Conservation (phyloP, 176 grass and related monocot species). For the Musa itinerans region DNA sequence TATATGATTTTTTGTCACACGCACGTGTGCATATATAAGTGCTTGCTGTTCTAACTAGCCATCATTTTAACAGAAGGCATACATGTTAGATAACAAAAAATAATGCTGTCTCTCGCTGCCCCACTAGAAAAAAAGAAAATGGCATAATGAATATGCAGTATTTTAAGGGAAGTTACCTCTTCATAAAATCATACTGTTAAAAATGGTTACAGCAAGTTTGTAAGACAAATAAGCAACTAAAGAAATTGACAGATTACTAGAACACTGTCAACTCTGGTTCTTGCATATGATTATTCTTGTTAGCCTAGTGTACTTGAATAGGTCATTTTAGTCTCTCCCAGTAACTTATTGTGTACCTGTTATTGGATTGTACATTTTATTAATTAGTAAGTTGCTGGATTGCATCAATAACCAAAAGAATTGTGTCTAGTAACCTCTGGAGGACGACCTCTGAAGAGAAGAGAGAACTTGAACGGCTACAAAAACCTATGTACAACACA, state of each 20-base stretch:
- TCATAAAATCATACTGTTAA: not conserved
- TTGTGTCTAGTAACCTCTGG: slow-evolving; percentile 68
- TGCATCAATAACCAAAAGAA: slow-evolving; percentile 15
- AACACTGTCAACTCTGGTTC: not conserved
- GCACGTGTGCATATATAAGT: not conserved
- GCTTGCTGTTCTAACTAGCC: not conserved
- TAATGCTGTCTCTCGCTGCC: not conserved
- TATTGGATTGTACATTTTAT: not conserved
- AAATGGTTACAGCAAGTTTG: not conserved
- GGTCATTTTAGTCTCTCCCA: not conserved
- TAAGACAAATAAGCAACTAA: not conserved
- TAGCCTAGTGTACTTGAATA: not conserved
- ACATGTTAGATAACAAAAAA: not conserved
- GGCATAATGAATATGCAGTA: not conserved
- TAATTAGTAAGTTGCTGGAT: not conserved
- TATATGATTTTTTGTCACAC: too few species aligned
- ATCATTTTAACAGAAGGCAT: not conserved
- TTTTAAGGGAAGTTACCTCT: not conserved
- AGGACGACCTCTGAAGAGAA: slow-evolving; percentile 93
- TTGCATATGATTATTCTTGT: not conserved
- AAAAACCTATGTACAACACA: slow-evolving; percentile 83
- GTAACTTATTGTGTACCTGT: not conserved
- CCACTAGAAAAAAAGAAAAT: not conserved
- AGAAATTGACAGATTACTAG: too few species aligned
- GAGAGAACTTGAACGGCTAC: slow-evolving; percentile 69